Evolutionary conservation across 495 filamentous ascomycete species (phyloP), one percentile per base, ranked within the genome.

Genomic region (Hypoxylon lenormandii): DNA sequence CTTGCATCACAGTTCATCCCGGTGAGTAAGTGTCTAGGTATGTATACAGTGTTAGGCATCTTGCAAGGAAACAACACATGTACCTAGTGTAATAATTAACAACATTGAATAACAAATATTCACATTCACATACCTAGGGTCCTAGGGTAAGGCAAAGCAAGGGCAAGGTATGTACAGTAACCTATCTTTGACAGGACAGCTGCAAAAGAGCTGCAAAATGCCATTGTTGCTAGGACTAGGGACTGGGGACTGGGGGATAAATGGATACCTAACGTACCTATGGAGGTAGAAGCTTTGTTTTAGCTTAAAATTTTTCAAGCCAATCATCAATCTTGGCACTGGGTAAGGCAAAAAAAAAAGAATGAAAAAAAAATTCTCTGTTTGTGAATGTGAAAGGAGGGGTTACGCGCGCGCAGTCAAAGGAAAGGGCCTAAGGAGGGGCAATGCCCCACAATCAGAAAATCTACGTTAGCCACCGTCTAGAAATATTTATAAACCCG

Each of bases 381-480:
- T 71, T 63, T 62, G 69, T 66, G 72, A 70, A 74, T 71, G 60
- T 60, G 73, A 67, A 74, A 76, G 68, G 73, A 72, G 71, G 73
- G 73, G 71, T 69, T 58, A 60, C 28, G n/a, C n/a, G n/a, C n/a
- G n/a, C n/a, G 45, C 21, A 66, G 53, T 60, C 42, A 45, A 57
- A 37, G 55, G 61, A 57, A 70, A 66, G 61, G 68, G 47, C 62
- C 68, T 62, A 36, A 66, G 62, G 74, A 72, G 67, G 74, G 68
- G 71, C 68, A 73, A 47, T 55, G 55, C 60, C 73, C 74, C 73
- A 67, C 73, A 74, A 69, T 67, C 57, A 74, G 57, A 64, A 72
- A 67, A 64, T 65, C 67, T 65, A 66, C 51, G 38, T 59, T 64
- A 55, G 60, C 67, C 74, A 74, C 71, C 50, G 18, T 60, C 47